Evolutionary conservation across 139 green algal species (phyloP).

Genomic region (Tetradesmus lagerheimii): DNA sequence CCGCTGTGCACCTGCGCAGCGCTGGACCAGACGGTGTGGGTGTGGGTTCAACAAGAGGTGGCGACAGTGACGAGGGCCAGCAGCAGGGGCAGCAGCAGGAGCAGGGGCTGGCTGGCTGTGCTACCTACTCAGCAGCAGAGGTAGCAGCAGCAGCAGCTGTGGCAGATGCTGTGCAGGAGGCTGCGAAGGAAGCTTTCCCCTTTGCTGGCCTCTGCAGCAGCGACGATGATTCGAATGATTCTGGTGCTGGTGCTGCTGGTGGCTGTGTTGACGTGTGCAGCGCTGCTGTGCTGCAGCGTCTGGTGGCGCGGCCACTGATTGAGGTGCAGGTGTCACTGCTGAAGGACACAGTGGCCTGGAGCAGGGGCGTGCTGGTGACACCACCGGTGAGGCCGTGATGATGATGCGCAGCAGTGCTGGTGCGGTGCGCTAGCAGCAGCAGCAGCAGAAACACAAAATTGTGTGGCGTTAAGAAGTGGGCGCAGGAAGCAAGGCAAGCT

Average conservation of each 20-base stretch:
- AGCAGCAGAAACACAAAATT: not conserved
- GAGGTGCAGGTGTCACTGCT: conserved; percentile 46
- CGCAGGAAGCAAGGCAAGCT: no score
- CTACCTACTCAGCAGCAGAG: not conserved
- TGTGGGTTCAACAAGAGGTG: not conserved
- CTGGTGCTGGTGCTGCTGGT: not conserved
- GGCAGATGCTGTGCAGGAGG: not conserved
- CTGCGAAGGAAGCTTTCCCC: not conserved
- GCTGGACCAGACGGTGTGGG: not conserved
- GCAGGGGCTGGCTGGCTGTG: not conserved
- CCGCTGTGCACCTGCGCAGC: not conserved
- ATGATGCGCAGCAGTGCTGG: not conserved
- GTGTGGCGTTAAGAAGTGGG: no score
- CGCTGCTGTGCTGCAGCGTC: not conserved
- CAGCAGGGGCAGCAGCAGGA: not conserved
- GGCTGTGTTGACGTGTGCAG: not conserved
- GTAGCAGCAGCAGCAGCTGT: not conserved
- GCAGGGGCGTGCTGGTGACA: conserved; percentile 50
- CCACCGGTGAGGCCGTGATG: conserved; percentile 18
- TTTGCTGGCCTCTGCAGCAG: not conserved
- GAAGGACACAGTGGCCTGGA: conserved; percentile 43
- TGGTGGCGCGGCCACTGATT: conserved; percentile 26
- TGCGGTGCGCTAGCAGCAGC: not conserved
- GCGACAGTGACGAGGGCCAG: not conserved
- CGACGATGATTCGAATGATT: no score